phyloP scores from a whole-genome alignment of 768 basidiomycete genomes.

The Auricularia sp. region DNA sequence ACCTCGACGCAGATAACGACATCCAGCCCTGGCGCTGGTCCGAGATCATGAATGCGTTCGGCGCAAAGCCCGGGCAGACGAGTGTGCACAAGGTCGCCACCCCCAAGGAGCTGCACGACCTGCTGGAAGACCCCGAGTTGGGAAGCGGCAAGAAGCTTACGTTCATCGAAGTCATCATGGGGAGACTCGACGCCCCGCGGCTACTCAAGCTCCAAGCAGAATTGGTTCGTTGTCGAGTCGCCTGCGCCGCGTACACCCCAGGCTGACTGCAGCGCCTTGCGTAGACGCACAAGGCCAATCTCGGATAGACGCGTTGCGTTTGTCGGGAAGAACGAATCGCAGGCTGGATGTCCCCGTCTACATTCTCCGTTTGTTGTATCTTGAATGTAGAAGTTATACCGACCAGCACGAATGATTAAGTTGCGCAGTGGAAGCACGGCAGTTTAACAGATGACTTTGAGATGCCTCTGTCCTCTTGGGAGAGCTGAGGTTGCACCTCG shows the following conservation, averaged over 20 bases:
- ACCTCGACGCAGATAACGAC: slow-evolving; percentile 54
- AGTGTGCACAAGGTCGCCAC: slow-evolving; percentile 16
- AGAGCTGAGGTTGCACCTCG: slow-evolving; percentile 87
- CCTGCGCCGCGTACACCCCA: background rate
- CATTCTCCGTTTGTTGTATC: background rate
- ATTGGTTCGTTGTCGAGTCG: slow-evolving; percentile 14
- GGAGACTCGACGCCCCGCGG: slow-evolving; percentile 57
- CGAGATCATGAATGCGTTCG: slow-evolving; percentile 48
- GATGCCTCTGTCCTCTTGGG: slow-evolving; percentile 74
- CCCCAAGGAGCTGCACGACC: slow-evolving; percentile 18
- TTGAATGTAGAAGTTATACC: background rate
- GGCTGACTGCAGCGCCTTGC: background rate
- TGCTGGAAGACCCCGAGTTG: slow-evolving; percentile 50
- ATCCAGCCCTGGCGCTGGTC: slow-evolving; percentile 73
- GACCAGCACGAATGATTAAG: background rate
- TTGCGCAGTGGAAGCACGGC: background rate
- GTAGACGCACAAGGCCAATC: background rate
- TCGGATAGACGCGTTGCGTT: no score
- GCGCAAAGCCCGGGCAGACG: slow-evolving; percentile 19
- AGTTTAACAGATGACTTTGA: slow-evolving; percentile 25
- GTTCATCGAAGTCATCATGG: slow-evolving; percentile 66
- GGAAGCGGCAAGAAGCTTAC: slow-evolving; percentile 29
- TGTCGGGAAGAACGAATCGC: no score
- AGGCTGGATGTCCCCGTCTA: no score
- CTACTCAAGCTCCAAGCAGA: slow-evolving; percentile 48